phyloP scores from a whole-genome alignment of 345 rosid genomes.

The Citrus trifoliata region DNA sequence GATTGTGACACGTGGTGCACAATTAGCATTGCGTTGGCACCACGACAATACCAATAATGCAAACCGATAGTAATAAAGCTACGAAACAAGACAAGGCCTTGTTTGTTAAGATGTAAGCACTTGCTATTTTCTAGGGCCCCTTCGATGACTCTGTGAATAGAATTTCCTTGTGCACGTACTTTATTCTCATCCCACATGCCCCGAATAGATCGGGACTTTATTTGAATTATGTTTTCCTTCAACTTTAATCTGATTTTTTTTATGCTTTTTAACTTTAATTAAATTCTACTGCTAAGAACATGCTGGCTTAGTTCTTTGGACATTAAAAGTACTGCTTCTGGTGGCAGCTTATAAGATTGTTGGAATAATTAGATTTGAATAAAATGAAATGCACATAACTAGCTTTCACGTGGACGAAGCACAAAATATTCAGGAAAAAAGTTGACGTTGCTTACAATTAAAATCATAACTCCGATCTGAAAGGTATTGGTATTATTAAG shows the following conservation, averaged over 20 bases:
- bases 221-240: neutral
- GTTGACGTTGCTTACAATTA: neutral
- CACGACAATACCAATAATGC: neutral
- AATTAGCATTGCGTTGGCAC: neutral
- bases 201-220: neutral
- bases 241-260: neutral
- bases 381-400: neutral
- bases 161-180: slow-evolving; percentile 14
- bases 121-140: neutral
- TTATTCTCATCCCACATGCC: slow-evolving; percentile 19
- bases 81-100: slow-evolving; percentile 11
- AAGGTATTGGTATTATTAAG: neutral
- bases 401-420: neutral
- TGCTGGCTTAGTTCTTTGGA: neutral
- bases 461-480: neutral
- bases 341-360: neutral
- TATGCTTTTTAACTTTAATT: neutral
- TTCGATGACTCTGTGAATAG: neutral
- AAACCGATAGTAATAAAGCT: neutral
- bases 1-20: neutral
- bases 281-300: neutral
- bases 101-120: slow-evolving; percentile 7
- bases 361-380: neutral
- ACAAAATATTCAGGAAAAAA: neutral
- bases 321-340: neutral